Percentiles rank a stretch among this genome's conserved stretches.
Conservation (phyloP, 257 asterid species). For the Mentha longifolia region DNA sequence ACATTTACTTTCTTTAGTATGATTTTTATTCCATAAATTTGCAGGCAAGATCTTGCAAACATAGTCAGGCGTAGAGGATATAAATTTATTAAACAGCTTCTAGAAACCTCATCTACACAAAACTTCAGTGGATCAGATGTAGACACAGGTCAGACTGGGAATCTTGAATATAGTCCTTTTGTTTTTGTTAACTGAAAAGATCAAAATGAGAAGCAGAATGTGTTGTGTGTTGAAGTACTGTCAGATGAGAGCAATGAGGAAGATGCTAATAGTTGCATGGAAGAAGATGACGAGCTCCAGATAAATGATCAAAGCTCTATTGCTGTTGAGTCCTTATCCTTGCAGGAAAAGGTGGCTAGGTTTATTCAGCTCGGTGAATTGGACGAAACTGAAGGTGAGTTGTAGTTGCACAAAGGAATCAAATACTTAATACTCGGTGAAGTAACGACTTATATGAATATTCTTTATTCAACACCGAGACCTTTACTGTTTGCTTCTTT, state of each 20-base stretch:
- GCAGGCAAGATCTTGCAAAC: slow-evolving; percentile 75
- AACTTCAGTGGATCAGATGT: slow-evolving; percentile 27
- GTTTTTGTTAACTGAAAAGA: slow-evolving; percentile 57
- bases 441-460: neutral
- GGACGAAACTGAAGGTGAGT: slow-evolving; percentile 65
- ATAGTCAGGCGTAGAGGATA: slow-evolving; percentile 95
- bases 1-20: slow-evolving; percentile 22
- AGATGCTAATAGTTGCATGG: slow-evolving; percentile 14
- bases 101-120: slow-evolving; percentile 42
- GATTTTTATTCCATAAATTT: slow-evolving; percentile 15
- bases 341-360: slow-evolving; percentile 59
- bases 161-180: slow-evolving; percentile 28
- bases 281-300: slow-evolving; percentile 36
- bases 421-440: neutral
- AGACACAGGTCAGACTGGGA: slow-evolving; percentile 44
- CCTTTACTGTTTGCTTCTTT: neutral
- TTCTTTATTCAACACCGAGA: neutral
- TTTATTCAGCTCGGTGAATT: slow-evolving; percentile 75
- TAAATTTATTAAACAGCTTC: slow-evolving; percentile 65
- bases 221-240: slow-evolving; percentile 40
- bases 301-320: slow-evolving; percentile 23
- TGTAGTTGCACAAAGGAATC: slow-evolving; percentile 11
- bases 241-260: slow-evolving; percentile 36
- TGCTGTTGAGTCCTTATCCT: slow-evolving; percentile 36
- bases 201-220: slow-evolving; percentile 53